A percentile compares a stretch with the other conserved stretches of the same genome.
Conservation (phyloP, 2,329 filamentous ascomycete genomes). For the Colletotrichum lupini region DNA sequence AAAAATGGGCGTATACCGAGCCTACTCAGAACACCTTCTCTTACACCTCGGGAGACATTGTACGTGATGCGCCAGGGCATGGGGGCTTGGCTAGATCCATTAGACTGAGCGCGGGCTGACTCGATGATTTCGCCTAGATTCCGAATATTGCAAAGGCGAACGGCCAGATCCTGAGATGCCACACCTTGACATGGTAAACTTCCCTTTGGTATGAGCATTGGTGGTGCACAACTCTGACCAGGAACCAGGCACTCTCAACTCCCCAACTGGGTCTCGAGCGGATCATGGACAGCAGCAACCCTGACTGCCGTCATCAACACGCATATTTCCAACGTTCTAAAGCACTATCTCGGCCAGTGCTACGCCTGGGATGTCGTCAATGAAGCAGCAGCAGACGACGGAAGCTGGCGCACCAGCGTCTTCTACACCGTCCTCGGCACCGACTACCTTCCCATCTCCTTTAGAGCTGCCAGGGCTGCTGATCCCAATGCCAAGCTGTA, state of each 20-base stretch:
- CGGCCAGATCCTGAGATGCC: slow-evolving; percentile 68
- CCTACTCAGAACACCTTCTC: slow-evolving; percentile 2
- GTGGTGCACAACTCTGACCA: slow-evolving; percentile 4
- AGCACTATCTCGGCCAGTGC: slow-evolving; percentile 57
- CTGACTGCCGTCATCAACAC: slow-evolving; percentile 56
- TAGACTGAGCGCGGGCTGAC: background rate
- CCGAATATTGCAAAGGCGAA: slow-evolving; percentile 59
- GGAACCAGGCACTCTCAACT: slow-evolving; percentile 38
- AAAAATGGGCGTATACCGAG: slow-evolving; percentile 43
- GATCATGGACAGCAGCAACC: slow-evolving; percentile 27
- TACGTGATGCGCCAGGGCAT: background rate
- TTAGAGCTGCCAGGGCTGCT: slow-evolving; percentile 57
- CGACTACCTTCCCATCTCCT: slow-evolving; percentile 61
- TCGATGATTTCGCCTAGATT: slow-evolving; percentile 40
- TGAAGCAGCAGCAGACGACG: slow-evolving; percentile 57
- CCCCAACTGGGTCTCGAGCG: slow-evolving; percentile 38
- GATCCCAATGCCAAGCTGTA: slow-evolving; percentile 61
- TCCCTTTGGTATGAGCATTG: slow-evolving; percentile 31
- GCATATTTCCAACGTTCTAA: slow-evolving; percentile 59
- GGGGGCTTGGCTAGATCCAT: no score
- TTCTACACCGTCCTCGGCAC: slow-evolving; percentile 61
- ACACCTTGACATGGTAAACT: slow-evolving; percentile 65
- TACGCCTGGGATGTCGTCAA: slow-evolving; percentile 65
- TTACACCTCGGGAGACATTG: slow-evolving; percentile 30
- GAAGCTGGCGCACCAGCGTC: slow-evolving; percentile 55